A percentile compares a stretch with the other conserved stretches of the same genome.
Evolutionary conservation across 1,284 basidiomycete species (phyloP).

Genomic region (Ustilago shanxiensis): DNA sequence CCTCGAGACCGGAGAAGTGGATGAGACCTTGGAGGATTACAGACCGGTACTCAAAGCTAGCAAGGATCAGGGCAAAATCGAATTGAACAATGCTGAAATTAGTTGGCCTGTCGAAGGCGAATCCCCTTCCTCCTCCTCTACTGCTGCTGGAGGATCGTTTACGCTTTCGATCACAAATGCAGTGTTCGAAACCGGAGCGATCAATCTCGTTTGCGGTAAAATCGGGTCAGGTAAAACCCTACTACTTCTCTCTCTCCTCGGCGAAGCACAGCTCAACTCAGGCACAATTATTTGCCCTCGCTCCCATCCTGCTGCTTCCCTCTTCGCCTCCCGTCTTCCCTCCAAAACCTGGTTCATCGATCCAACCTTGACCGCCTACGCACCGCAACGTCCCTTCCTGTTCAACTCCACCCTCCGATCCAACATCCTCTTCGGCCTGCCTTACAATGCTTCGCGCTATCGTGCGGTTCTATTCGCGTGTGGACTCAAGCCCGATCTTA

Average conservation of each 20-base stretch:
- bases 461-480: slow-evolving; percentile 58
- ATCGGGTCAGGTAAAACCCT: slow-evolving; percentile 68
- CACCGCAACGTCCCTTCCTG: slow-evolving; percentile 88
- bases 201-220: slow-evolving; percentile 56
- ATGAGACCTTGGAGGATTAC: slow-evolving; percentile 66
- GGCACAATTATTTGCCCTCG: slow-evolving; percentile 59
- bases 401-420: slow-evolving; percentile 81
- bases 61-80: slow-evolving; percentile 7
- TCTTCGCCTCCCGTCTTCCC: slow-evolving; percentile 12
- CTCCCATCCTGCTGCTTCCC: slow-evolving; percentile 28
- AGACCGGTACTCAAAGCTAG: neutral
- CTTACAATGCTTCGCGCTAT: slow-evolving; percentile 73
- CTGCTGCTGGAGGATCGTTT: neutral
- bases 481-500: slow-evolving; percentile 74
- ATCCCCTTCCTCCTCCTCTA: neutral
- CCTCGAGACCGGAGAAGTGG: slow-evolving; percentile 78
- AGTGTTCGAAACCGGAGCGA: slow-evolving; percentile 21
- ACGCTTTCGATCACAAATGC: slow-evolving; percentile 32
- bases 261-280: slow-evolving; percentile 53
- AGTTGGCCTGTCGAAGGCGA: slow-evolving; percentile 24
- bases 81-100: slow-evolving; percentile 25
- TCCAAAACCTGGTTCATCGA: slow-evolving; percentile 30
- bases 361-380: slow-evolving; percentile 76
- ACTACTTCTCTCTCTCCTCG: slow-evolving; percentile 60
- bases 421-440: slow-evolving; percentile 72